Evolutionary conservation across 345 rosid genomes (phyloP), one percentile per base, ranked within the genome.

Genomic region (Cardamine chenopodiifolia): DNA sequence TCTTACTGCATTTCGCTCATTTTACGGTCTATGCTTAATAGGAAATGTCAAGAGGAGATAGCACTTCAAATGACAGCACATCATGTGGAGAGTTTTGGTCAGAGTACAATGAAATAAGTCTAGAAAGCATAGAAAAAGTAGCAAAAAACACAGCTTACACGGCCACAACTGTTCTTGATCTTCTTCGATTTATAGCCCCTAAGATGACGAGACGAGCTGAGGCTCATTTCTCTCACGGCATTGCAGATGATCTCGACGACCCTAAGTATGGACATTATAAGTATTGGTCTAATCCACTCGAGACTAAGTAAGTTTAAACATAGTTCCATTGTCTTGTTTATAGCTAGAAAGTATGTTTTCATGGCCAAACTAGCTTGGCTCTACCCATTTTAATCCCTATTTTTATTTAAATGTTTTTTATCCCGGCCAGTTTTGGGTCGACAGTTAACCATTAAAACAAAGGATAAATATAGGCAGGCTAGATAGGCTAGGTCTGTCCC

Each of bases 271-370:
- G 12, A 39, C 86, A 88, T 64, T 83, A 82, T 81, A 88, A 83
- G 57, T 86, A 89, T 72, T 91, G 92, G 91, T 89, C 93, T 12
- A 91, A 88, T 79, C 96, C 97, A 8, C 85, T 91, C 0, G 93
- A 91, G 68, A 87, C 80, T 39, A 88, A 65, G 97, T 89, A 80
- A 79, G 88, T 65, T 2, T 22, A 17, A 14, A 55, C 60, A 66
- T 53, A n/a, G 15, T 74, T 48, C 4, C n/a, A 12, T 52, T 35
- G 10, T 22, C 47, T 1, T 66, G 0, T 64, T 17, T 13, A 13
- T 32, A 62, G 11, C 45, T 34, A 57, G 39, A 31, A 32, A 2
- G 26, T 15, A 58, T 32, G n/a, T 4, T 57, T n/a, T 56, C 12
- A 55, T 28, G 35, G 6, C 12, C 12, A 50, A 10, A 50, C 5